Base-by-base conservation (phyloP, 768 basidiomycete species). In the Asterophora parasitica region DNA sequence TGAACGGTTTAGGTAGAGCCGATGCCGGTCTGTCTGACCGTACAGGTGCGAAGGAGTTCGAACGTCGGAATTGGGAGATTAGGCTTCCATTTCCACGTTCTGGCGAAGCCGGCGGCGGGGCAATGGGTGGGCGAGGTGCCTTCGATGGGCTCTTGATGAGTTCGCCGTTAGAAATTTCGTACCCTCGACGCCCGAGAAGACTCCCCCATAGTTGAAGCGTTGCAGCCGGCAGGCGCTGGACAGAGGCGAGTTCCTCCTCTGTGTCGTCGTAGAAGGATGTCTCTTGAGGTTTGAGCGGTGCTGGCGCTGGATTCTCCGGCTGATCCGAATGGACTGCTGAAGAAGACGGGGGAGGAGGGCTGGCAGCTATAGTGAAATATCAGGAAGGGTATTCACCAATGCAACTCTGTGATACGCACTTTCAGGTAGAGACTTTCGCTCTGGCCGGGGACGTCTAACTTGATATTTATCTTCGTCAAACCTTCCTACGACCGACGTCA, bases 181-280 rank as follows among this genome's bases (percentile, higher is more conserved):
- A 87, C 8, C 87, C 88, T 7, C 87, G 77, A 20, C 76, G 69
- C 47, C 77, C 74, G 23, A 90, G 75, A 19, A 90, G 78, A 51
- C 75, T 75, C 42, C 77, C 73, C 88, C 88, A 90, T 7, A 89
- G 72, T 49, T 82, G 79, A 34, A 85, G 70, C 1, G 82, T 83
- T 2, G 81, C 72, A 0, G 73, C 72, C 0, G 83, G 83, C 1
- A 80, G 67, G n/a, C 82, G 81, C 44, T 72, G 78, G 9, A 79
- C 69, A 13, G 74, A 63, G 0, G 77, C 79, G 0, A 76, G 68
- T 56, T 83, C 82, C 42, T 83, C 84, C 40, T 84, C 79, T 11
- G 76, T 70, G 1, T 70, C 68, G 0, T 64, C 66, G 13, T 64
- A 42, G 9, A 50, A 26, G 52, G 55, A 36, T 50, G 48, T 39